These are phyloP conservation scores for Arthrocladium fulminans DNA, from an alignment of 2,329 filamentous ascomycete genomes.

Conservation along the genomic window DNA sequence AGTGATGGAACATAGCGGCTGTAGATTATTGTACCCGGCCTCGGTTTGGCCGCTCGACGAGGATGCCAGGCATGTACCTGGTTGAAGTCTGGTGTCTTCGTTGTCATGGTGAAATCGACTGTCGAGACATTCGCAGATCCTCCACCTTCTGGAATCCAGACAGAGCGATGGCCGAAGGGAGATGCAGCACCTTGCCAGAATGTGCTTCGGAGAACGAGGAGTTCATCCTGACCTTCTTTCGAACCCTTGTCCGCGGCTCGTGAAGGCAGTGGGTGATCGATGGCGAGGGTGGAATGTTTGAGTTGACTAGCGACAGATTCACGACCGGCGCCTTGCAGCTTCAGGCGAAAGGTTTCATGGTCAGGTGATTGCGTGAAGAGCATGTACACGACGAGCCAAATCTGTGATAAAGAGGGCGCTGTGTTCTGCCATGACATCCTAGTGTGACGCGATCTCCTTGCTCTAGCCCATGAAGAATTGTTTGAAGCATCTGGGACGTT, in stretches of 20 bases:
- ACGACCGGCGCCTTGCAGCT: slow-evolving; percentile 25
- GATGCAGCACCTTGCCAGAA: slow-evolving; percentile 66
- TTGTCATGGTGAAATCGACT: slow-evolving; percentile 39
- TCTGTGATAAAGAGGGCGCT: slow-evolving; percentile 29
- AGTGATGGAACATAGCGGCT: slow-evolving; percentile 71
- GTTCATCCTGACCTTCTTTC: slow-evolving; percentile 23
- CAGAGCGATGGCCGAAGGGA: slow-evolving; percentile 55
- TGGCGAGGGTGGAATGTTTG: slow-evolving; percentile 34
- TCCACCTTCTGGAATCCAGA: slow-evolving; percentile 38
- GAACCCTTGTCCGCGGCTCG: slow-evolving; percentile 17
- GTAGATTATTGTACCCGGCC: slow-evolving; percentile 62
- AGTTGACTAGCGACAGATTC: slow-evolving; percentile 26
- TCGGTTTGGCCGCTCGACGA: slow-evolving; percentile 61
- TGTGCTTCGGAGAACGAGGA: slow-evolving; percentile 45
- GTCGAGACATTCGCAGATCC: slow-evolving; percentile 30
- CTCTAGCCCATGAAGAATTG: slow-evolving; percentile 34
- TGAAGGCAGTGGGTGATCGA: slow-evolving; percentile 33
- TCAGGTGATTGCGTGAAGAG: slow-evolving; percentile 27
- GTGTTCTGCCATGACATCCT: slow-evolving; percentile 29
- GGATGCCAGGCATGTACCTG: slow-evolving; percentile 59
- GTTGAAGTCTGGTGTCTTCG: slow-evolving; percentile 27
- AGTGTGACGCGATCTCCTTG: slow-evolving; percentile 22
- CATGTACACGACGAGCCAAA: slow-evolving; percentile 34
- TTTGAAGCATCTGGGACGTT: slow-evolving; percentile 15
- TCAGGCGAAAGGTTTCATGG: slow-evolving; percentile 29